A percentile compares a stretch with the other conserved stretches of the same genome.
These are phyloP conservation scores for Colletotrichum ledebouriae DNA, from an alignment of 2,329 filamentous ascomycete genomes.

Conservation along the genomic window DNA sequence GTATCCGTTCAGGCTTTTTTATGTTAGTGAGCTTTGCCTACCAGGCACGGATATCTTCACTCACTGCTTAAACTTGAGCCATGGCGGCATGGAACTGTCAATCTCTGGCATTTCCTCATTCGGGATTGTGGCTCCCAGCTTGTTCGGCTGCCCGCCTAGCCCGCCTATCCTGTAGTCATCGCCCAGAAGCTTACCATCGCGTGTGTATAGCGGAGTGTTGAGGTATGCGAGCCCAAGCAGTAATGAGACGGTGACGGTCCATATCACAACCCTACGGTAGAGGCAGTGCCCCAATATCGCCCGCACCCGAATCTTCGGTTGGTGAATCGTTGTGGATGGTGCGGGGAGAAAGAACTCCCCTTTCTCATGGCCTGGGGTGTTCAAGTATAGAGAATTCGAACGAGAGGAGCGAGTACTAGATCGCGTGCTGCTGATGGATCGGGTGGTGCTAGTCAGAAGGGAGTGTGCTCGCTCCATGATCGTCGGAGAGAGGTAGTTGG, in stretches of 20 bases:
- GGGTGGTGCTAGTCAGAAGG: slow-evolving; percentile 41
- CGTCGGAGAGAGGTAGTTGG: slow-evolving; percentile 36
- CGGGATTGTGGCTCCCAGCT: slow-evolving; percentile 50
- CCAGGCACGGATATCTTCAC: slow-evolving; percentile 41
- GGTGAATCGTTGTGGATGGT: slow-evolving; percentile 40
- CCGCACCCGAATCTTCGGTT: slow-evolving; percentile 57
- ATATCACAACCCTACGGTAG: slow-evolving; percentile 66
- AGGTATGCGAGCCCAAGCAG: slow-evolving; percentile 59
- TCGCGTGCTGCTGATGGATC: slow-evolving; percentile 40
- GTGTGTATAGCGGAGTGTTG: slow-evolving; percentile 47
- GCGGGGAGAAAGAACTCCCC: slow-evolving; percentile 41
- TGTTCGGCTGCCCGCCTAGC: slow-evolving; percentile 36
- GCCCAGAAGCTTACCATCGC: slow-evolving; percentile 44
- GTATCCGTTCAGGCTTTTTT: slow-evolving; percentile 79
- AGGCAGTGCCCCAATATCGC: slow-evolving; percentile 65
- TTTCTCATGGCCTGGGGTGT: slow-evolving; percentile 34
- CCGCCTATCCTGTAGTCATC: slow-evolving; percentile 40
- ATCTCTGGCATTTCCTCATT: slow-evolving; percentile 53
- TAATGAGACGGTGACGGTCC: slow-evolving; percentile 58
- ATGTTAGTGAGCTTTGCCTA: slow-evolving; percentile 38
- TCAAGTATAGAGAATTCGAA: slow-evolving; percentile 40
- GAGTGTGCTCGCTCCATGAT: slow-evolving; percentile 43
- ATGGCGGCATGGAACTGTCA: slow-evolving; percentile 51
- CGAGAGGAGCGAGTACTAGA: slow-evolving; percentile 43
- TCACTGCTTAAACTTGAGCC: slow-evolving; percentile 60